Conservation (phyloP, 345 rosid genomes). For the Crucihimalaya himalaica region DNA sequence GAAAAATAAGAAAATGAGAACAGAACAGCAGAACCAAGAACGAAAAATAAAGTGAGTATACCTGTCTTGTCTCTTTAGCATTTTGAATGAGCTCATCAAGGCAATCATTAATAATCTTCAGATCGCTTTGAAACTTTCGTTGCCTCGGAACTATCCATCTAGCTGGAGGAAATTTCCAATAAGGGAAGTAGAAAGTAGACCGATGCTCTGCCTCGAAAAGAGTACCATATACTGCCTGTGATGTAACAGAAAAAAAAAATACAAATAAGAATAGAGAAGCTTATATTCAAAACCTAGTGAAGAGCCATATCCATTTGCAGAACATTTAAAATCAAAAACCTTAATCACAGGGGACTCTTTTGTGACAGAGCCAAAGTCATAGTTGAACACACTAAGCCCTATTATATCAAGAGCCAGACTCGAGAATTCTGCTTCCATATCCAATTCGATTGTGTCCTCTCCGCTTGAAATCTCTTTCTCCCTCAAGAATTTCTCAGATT, state of each 20-base stretch:
- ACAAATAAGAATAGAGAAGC: background rate
- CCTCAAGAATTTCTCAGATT: conserved; percentile 64
- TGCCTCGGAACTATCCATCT: conserved; percentile 94
- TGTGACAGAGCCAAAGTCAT: conserved; percentile 88
- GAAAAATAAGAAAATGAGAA: conserved; percentile 13
- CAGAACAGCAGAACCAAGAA: background rate
- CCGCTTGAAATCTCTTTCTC: conserved; percentile 48
- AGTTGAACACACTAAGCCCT: conserved; percentile 93
- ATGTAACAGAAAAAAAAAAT: background rate
- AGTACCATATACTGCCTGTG: conserved; percentile 94
- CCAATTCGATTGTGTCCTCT: conserved; percentile 60
- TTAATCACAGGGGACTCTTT: conserved; percentile 95
- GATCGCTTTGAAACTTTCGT: conserved; percentile 76
- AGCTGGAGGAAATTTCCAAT: conserved; percentile 91
- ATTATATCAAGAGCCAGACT: conserved; percentile 92
- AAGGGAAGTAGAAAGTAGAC: conserved; percentile 92
- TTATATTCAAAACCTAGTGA: background rate
- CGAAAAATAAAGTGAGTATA: conserved; percentile 3
- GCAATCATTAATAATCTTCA: conserved; percentile 88
- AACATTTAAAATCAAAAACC: conserved; percentile 42
- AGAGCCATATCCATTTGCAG: background rate
- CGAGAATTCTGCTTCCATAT: conserved; percentile 95
- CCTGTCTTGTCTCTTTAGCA: conserved; percentile 95
- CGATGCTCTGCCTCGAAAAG: conserved; percentile 99
- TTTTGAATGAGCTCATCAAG: conserved; percentile 89